Evolutionary conservation across 2,329 filamentous ascomycete species (phyloP), one percentile per base, ranked within the genome.

Genomic region (Colletotrichum chrysophilum): DNA sequence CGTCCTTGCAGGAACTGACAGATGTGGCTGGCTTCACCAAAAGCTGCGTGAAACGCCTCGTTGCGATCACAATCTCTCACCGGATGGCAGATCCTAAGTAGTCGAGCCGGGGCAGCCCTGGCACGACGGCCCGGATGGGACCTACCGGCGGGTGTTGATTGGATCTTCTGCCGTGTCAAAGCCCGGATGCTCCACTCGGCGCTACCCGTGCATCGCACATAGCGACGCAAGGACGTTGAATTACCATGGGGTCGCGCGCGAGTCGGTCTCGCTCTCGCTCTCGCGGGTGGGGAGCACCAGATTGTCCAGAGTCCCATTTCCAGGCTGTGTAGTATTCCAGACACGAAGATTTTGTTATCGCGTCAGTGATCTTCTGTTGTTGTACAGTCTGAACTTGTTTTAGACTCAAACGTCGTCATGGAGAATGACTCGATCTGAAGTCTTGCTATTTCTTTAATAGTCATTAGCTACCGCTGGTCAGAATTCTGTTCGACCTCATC

Each of bases 241-340:
- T 18, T 55, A n/a, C 43, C 14, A 66, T 28, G 38, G 60, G 38
- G 21, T 69, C 43, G 34, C 18, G 28, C 43, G 56, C 48, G 5
- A 36, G 52, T 74, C 71, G 66, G 66, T 74, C 71, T 74, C 71
- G 71, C 30, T 74, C 58, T 74, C 71, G 71, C 58, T 74, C 32
- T 74, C 71, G 66, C 18, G 21, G 55, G 71, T 34, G n/a, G 52
- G 5, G 16, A 16, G 28, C 26, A 38, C 30, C 43, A 52, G 48
- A 38, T 43, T 30, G 52, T 43, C 10, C 55, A 68, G 43, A 74
- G 58, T 65, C 52, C 58, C 43, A 60, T 64, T 38, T 32, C 18
- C 32, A 70, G 71, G 71, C 71, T 65, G 58, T 65, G 71, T 43
- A 70, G 30, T 43, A 58, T 30, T 62, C 66, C n/a, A 70, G 28